These are phyloP conservation scores for Leucoagaricus sp. DNA, from an alignment of 1,284 basidiomycete genomes.

Conservation along the genomic window DNA sequence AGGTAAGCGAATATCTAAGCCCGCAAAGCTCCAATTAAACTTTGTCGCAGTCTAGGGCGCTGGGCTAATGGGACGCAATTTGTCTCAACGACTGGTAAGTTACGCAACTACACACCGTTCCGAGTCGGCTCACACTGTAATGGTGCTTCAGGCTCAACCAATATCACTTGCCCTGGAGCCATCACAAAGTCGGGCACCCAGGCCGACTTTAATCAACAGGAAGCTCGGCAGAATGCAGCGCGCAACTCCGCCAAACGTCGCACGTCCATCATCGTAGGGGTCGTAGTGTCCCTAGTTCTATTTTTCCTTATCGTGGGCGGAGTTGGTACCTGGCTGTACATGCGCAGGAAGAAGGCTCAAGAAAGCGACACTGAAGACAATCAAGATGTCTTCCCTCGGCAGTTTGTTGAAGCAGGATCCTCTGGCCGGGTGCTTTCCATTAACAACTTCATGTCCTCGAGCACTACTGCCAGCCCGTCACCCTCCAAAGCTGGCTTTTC, in stretches of 20 bases:
- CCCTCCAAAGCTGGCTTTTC: background rate
- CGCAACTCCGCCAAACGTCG: constrained; percentile 18
- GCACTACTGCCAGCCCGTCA: constrained; percentile 2
- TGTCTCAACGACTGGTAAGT: constrained; percentile 30
- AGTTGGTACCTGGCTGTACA: constrained; percentile 16
- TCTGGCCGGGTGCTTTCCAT: constrained; percentile 17
- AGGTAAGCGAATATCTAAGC: constrained; percentile 30
- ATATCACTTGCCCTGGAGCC: constrained; percentile 27
- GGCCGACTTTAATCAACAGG: constrained; percentile 19
- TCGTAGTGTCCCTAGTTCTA: constrained; percentile 25
- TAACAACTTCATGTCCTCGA: constrained; percentile 10
- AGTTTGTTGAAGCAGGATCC: constrained; percentile 17
- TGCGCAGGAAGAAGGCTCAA: constrained; percentile 18
- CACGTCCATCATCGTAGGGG: constrained; percentile 28
- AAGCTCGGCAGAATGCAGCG: constrained; percentile 5
- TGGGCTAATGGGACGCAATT: constrained; percentile 37
- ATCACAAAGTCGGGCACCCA: constrained; percentile 25
- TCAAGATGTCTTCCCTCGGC: constrained; percentile 14
- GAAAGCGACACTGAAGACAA: constrained; percentile 4
- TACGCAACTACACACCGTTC: background rate
- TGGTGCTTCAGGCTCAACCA: constrained; percentile 26
- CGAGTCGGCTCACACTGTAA: background rate
- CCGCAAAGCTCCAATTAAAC: background rate
- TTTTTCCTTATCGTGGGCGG: constrained; percentile 20
- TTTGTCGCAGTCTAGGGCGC: constrained; percentile 23